These are phyloP conservation scores for Parasarocladium wereldwijsianum DNA, from an alignment of 2,329 filamentous ascomycete species.

Conservation along the genomic window DNA sequence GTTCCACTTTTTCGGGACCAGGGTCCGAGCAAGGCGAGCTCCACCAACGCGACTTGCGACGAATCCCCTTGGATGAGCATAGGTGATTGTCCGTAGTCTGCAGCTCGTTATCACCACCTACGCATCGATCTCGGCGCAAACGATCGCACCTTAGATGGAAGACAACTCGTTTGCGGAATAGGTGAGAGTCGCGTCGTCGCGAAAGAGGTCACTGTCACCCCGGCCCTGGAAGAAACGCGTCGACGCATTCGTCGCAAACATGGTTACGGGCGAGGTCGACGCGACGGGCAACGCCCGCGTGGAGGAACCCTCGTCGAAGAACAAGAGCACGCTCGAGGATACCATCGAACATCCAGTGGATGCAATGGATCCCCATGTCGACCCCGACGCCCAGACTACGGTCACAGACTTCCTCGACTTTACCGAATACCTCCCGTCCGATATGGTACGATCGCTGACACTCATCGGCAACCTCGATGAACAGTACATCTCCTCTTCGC, in stretches of 20 bases:
- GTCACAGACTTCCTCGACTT: slow-evolving; percentile 57
- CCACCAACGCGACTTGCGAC: too few relatives aligned
- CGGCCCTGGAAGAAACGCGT: neutral
- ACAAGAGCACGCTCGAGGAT: slow-evolving; percentile 13
- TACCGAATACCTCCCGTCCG: slow-evolving; percentile 54
- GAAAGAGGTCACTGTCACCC: neutral
- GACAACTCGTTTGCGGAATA: too few relatives aligned
- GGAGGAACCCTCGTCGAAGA: slow-evolving; percentile 12
- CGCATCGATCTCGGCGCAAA: too few relatives aligned
- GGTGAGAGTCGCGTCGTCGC: neutral
- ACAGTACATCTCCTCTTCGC: slow-evolving; percentile 39
- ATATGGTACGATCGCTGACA: slow-evolving; percentile 50
- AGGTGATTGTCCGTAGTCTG: too few relatives aligned
- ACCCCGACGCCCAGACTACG: slow-evolving; percentile 55
- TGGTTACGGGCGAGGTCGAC: neutral
- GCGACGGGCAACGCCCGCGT: slow-evolving; percentile 1
- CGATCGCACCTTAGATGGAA: too few relatives aligned
- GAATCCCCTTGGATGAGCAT: too few relatives aligned
- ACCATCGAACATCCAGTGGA: slow-evolving; percentile 11
- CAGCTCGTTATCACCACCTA: too few relatives aligned
- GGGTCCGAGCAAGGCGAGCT: too few relatives aligned
- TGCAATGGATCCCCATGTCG: slow-evolving; percentile 33
- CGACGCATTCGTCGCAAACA: slow-evolving; percentile 2
- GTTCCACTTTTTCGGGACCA: too few relatives aligned
- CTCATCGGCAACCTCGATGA: slow-evolving; percentile 50